Conservation (phyloP, 2,329 filamentous ascomycete species). For the Sordariomycetes sp. region DNA sequence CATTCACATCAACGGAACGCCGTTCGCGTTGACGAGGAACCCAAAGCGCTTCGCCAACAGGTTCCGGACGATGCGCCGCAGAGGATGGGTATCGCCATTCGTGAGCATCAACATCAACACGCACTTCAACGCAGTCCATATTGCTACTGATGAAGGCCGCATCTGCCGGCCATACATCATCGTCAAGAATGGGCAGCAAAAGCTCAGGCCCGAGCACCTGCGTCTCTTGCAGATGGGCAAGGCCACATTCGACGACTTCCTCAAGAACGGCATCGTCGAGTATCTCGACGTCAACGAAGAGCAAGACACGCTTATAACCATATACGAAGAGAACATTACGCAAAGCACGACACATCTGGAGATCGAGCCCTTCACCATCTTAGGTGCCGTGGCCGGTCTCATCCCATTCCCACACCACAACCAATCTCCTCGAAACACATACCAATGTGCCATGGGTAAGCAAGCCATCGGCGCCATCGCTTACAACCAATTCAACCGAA, state of each 20-base stretch:
- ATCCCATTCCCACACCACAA: slow-evolving; percentile 99
- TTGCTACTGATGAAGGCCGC: slow-evolving; percentile 92
- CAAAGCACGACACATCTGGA: slow-evolving; percentile 86
- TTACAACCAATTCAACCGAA: slow-evolving; percentile 94
- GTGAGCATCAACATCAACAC: slow-evolving; percentile 95
- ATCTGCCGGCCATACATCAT: slow-evolving; percentile 96
- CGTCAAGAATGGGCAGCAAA: slow-evolving; percentile 79
- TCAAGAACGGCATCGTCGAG: slow-evolving; percentile 83
- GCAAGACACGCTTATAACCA: slow-evolving; percentile 87
- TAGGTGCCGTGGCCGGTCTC: slow-evolving; percentile 89
- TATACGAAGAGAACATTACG: slow-evolving; percentile 79
- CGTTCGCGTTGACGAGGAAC: slow-evolving; percentile 75
- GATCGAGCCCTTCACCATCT: slow-evolving; percentile 94
- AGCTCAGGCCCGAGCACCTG: slow-evolving; percentile 69
- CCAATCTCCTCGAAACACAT: slow-evolving; percentile 96
- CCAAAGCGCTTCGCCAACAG: slow-evolving; percentile 79
- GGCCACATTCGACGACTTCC: slow-evolving; percentile 87
- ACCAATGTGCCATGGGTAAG: slow-evolving; percentile 99
- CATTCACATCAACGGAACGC: slow-evolving; percentile 92
- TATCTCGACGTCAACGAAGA: slow-evolving; percentile 98
- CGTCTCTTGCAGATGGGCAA: slow-evolving; percentile 74
- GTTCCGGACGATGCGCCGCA: slow-evolving; percentile 80
- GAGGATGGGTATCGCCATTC: slow-evolving; percentile 89
- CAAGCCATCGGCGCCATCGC: slow-evolving; percentile 98
- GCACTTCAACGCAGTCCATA: slow-evolving; percentile 84